These are phyloP conservation scores for Epithemia pelagica DNA, from an alignment of 108 stramenopile species.

Conservation along the genomic window DNA sequence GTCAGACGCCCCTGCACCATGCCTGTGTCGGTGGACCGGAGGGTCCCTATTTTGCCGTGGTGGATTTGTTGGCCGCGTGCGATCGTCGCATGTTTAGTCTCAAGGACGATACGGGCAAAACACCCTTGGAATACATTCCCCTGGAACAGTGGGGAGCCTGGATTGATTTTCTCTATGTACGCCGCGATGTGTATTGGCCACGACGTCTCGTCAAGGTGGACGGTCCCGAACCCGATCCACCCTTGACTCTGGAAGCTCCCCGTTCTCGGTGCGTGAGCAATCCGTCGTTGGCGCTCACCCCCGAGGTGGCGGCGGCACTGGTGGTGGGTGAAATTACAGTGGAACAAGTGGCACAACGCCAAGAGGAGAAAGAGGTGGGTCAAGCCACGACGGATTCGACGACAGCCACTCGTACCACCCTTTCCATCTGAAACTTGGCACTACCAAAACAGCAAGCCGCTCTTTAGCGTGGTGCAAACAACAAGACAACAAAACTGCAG, in stretches of 20 bases:
- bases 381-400: no score
- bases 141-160: conserved; percentile 61
- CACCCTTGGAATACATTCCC: conserved; percentile 62
- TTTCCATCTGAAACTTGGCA: no score
- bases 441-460: no score
- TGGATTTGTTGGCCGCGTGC: conserved; percentile 23
- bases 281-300: background rate
- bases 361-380: no score
- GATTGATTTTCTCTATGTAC: conserved; percentile 47
- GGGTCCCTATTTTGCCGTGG: conserved; percentile 25
- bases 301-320: background rate
- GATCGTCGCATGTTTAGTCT: conserved; percentile 50
- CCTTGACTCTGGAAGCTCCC: background rate
- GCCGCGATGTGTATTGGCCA: conserved; percentile 34
- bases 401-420: no score
- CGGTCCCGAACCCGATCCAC: background rate
- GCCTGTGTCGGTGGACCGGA: conserved; percentile 35
- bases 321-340: background rate
- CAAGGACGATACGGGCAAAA: conserved; percentile 47
- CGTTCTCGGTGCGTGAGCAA: background rate
- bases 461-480: no score
- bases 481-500: no score
- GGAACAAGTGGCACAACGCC: background rate
- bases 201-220: background rate
- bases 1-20: conserved; percentile 58